Conservation (phyloP, 108 stramenopile species). For the Cyclotella cryptica region DNA sequence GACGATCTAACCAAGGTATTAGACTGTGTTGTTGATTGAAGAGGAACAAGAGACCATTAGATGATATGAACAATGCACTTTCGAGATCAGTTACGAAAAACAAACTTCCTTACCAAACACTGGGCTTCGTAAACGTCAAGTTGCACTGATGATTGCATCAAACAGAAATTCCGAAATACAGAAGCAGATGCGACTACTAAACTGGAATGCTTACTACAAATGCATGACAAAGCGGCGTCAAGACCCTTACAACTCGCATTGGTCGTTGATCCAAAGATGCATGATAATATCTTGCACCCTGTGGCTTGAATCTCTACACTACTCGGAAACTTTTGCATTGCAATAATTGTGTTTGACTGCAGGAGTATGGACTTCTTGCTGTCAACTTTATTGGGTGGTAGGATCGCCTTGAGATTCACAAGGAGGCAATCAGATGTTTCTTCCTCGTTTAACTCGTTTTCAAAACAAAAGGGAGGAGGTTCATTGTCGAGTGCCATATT, state of each 20-base stretch:
- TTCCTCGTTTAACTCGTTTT: constrained; percentile 11
- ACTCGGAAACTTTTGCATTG: constrained; percentile 31
- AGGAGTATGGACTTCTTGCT: constrained; percentile 9
- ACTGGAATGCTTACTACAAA: constrained; percentile 7
- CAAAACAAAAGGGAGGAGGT: not conserved
- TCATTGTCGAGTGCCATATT: constrained; percentile 4
- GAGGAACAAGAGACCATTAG: not conserved
- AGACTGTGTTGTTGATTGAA: not conserved
- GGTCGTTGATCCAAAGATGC: constrained; percentile 9
- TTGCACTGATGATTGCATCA: not conserved
- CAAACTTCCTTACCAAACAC: constrained; percentile 13
- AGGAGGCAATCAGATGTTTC: constrained; percentile 15
- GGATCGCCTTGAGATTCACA: constrained; percentile 20
- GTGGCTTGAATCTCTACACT: constrained; percentile 22
- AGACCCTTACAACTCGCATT: not conserved
- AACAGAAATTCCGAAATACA: constrained; percentile 25
- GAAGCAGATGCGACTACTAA: constrained; percentile 26
- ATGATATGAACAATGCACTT: not conserved
- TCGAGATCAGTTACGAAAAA: not conserved
- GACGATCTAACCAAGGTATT: constrained; percentile 16
- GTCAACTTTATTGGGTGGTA: not conserved
- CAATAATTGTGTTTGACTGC: constrained; percentile 7
- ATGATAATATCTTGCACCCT: constrained; percentile 38
- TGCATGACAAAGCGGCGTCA: constrained; percentile 9
- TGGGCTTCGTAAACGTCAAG: constrained; percentile 4